Evolutionary conservation across 1,284 basidiomycete species (phyloP).

Genomic region (Tylopilus orsonianus): DNA sequence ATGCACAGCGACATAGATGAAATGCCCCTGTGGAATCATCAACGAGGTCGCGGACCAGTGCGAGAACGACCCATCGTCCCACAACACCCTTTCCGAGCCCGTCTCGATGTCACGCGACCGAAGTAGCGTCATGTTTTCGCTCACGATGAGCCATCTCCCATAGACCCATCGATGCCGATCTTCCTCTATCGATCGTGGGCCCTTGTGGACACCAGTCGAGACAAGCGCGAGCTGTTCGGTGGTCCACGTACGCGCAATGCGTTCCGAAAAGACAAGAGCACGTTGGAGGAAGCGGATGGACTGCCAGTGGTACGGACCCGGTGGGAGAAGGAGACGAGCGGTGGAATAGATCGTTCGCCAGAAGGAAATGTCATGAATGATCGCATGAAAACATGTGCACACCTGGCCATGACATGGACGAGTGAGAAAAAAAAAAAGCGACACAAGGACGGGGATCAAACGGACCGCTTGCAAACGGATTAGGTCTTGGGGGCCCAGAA

Average conservation of each 20-base stretch:
- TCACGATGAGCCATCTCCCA: constrained; percentile 22
- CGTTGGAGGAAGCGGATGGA: constrained; percentile 17
- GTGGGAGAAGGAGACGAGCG: constrained; percentile 17
- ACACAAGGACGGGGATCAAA: background rate
- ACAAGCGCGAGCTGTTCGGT: constrained; percentile 10
- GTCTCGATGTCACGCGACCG: constrained; percentile 17
- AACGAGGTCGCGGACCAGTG: constrained; percentile 17
- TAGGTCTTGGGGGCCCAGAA: constrained; percentile 14
- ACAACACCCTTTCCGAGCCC: constrained; percentile 13
- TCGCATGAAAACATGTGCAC: constrained; percentile 14
- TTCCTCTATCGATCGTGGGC: constrained; percentile 2
- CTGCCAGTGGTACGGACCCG: constrained; percentile 22
- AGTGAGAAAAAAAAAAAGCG: background rate
- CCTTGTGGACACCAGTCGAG: constrained; percentile 4
- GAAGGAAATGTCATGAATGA: constrained; percentile 13
- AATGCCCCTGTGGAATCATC: constrained; percentile 9
- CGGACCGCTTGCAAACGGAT: constrained; percentile 19
- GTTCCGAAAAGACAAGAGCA: constrained; percentile 19
- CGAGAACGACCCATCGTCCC: constrained; percentile 13
- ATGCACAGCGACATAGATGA: constrained; percentile 21
- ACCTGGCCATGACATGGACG: constrained; percentile 11
- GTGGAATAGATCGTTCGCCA: constrained; percentile 17
- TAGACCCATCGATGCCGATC: constrained; percentile 16
- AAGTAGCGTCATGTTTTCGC: constrained; percentile 13
- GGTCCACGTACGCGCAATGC: constrained; percentile 16